Evolutionary conservation across 768 basidiomycete genomes (phyloP).

Genomic region (Austroboletus festivus): DNA sequence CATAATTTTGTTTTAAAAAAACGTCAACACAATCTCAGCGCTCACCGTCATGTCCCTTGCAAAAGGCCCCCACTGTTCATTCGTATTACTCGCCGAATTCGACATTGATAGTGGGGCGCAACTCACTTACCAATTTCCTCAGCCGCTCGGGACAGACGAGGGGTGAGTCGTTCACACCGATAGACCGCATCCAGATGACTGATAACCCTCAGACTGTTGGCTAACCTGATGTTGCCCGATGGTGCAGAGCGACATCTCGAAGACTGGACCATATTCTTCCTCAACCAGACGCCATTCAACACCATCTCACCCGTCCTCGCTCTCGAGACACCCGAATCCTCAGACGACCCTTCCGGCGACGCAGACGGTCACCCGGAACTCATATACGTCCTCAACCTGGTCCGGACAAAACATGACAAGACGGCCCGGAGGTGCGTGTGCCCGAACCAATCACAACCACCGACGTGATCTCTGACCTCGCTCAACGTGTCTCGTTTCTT

Average conservation of each 20-base stretch:
- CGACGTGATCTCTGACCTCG: conserved; percentile 8
- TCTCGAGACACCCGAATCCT: conserved; percentile 48
- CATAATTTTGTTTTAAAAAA: no score
- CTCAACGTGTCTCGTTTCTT: background rate
- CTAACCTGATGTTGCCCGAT: conserved; percentile 98
- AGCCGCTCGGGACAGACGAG: conserved; percentile 91
- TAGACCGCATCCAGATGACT: background rate
- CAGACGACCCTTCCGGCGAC: conserved; percentile 26
- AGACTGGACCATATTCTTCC: conserved; percentile 98
- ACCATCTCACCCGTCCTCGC: conserved; percentile 81
- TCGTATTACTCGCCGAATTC: conserved; percentile 97
- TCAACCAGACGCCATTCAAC: conserved; percentile 91
- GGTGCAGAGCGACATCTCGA: conserved; percentile 93
- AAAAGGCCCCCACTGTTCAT: conserved; percentile 79
- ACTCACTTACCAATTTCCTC: conserved; percentile 93
- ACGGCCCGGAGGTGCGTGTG: conserved; percentile 62
- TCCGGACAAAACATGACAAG: conserved; percentile 89
- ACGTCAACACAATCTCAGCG: no score
- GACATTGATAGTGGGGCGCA: conserved; percentile 94
- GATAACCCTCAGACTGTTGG: conserved; percentile 63
- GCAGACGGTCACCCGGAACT: conserved; percentile 45
- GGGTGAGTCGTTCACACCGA: conserved; percentile 58
- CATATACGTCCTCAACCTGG: conserved; percentile 86
- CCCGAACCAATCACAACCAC: conserved; percentile 6
- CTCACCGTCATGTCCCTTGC: conserved; percentile 43